phyloP scores from a whole-genome alignment of 179 eudicot species.

The Gypsophila paniculata region DNA sequence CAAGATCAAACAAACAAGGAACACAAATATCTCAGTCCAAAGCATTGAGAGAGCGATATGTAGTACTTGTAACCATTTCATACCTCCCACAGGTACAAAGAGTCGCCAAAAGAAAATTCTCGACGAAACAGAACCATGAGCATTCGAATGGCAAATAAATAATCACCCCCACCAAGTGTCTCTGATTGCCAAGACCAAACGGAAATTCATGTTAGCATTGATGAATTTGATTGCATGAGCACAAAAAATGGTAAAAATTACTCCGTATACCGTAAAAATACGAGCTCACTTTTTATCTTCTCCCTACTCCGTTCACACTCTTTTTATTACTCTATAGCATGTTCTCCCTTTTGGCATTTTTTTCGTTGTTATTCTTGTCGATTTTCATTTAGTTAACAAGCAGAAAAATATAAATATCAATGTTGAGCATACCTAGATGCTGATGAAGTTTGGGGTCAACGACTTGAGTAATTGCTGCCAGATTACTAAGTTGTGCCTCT shows the following conservation, averaged over 20 bases:
- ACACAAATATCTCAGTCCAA: not conserved
- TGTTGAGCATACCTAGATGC: constrained; percentile 63
- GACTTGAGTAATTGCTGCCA: constrained; percentile 85
- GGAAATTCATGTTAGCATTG: constrained; percentile 13
- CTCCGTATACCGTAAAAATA: too few species aligned
- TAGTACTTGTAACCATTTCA: too few species aligned
- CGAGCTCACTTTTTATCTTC: too few species aligned
- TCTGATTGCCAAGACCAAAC: constrained; percentile 54
- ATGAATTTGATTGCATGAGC: too few species aligned
- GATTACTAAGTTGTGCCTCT: constrained; percentile 72
- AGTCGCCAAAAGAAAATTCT: constrained; percentile 91
- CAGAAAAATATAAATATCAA: too few species aligned
- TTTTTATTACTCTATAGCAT: too few species aligned
- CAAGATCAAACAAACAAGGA: not conserved
- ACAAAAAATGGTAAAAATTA: too few species aligned
- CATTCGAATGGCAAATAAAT: constrained; percentile 93
- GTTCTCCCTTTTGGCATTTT: too few species aligned
- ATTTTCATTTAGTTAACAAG: too few species aligned
- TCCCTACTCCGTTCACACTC: too few species aligned
- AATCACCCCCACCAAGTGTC: constrained; percentile 88
- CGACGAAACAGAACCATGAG: constrained; percentile 99
- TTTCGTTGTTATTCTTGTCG: too few species aligned
- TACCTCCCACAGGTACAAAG: constrained; percentile 99
- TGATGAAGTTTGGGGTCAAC: constrained; percentile 97
- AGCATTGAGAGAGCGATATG: too few species aligned